Conservation (phyloP, 208 protist species). For the Angomonas deanei region DNA sequence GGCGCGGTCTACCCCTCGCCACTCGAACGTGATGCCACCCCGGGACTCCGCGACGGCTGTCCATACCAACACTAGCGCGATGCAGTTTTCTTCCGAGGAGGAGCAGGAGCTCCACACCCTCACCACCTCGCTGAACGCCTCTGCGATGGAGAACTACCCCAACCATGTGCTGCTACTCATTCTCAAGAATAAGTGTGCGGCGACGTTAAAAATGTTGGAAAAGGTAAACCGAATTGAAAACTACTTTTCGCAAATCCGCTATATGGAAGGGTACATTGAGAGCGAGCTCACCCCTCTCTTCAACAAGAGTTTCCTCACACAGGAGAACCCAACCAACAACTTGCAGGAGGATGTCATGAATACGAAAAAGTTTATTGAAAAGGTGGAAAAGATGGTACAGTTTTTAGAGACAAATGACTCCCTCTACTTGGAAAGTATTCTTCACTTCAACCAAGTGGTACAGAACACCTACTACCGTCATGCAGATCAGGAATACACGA, state of each 20-base stretch:
- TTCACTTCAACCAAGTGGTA: background rate
- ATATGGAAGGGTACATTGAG: background rate
- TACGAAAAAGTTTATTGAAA: background rate
- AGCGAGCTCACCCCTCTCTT: background rate
- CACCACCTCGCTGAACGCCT: too few species aligned
- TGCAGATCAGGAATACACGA: background rate
- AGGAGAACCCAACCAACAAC: background rate
- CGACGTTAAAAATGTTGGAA: background rate
- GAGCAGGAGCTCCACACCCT: too few species aligned
- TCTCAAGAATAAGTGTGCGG: too few species aligned
- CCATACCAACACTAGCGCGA: too few species aligned
- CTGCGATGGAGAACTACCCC: too few species aligned
- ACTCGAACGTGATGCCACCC: background rate
- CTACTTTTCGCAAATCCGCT: background rate
- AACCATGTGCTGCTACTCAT: too few species aligned
- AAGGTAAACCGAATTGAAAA: background rate
- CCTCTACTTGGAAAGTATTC: background rate
- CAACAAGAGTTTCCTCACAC: background rate
- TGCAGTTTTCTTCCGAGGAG: too few species aligned
- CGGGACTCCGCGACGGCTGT: too few species aligned
- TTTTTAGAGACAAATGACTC: background rate
- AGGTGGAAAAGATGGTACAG: background rate
- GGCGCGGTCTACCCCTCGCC: background rate
- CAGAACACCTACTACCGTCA: background rate
- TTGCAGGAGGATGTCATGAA: background rate